phyloP scores from a whole-genome alignment of 1,139 yeast species.

The Pneumocystis wakefieldiae region DNA sequence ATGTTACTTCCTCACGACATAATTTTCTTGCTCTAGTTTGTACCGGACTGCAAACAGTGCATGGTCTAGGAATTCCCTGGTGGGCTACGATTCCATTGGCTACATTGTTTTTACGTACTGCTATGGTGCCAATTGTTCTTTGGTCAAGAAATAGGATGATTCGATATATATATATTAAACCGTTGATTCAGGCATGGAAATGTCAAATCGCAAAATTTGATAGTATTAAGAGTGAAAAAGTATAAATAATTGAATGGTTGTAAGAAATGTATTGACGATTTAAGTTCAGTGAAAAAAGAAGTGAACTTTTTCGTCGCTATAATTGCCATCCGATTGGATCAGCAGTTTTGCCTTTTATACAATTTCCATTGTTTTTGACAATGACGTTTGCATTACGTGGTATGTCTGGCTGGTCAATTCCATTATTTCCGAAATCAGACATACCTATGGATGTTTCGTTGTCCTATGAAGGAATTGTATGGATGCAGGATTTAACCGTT shows the following conservation, averaged over 20 bases:
- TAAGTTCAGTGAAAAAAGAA: neutral
- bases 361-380: neutral
- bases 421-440: neutral
- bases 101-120: neutral
- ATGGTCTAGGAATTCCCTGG: neutral
- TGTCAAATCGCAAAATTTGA: neutral
- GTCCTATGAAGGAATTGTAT: neutral
- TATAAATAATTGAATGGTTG: neutral
- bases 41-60: neutral
- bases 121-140: neutral
- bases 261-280: neutral
- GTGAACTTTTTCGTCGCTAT: neutral
- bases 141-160: conserved; percentile 2
- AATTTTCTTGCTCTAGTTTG: neutral
- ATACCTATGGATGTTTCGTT: neutral
- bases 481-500: neutral
- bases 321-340: neutral
- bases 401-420: neutral
- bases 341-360: neutral
- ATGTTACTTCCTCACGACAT: neutral
- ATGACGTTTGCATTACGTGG: neutral
- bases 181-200: neutral
- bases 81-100: neutral
- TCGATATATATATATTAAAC: neutral
- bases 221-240: neutral